These are phyloP conservation scores for Chalciporus sphaerocephalus DNA, from an alignment of 768 basidiomycete genomes.

Conservation along the genomic window DNA sequence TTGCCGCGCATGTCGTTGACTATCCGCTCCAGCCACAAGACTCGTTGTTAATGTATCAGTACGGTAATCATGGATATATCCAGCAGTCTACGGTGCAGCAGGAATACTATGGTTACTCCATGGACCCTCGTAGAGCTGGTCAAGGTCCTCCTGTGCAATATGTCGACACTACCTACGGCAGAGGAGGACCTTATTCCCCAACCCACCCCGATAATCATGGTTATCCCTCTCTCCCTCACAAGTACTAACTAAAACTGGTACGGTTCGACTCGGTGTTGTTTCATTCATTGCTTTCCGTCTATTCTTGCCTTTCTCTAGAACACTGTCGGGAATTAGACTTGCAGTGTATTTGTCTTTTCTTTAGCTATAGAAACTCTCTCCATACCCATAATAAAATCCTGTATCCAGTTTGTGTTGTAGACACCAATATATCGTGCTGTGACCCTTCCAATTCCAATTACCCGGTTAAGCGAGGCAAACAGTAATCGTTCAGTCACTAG, in stretches of 20 bases:
- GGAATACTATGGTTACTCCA: constrained; percentile 9
- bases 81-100: constrained; percentile 8
- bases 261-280: constrained; percentile 4
- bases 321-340: constrained; percentile 12
- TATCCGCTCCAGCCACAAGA: constrained; percentile 3
- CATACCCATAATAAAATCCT: constrained; percentile 2
- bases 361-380: background rate
- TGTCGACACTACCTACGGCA: constrained; percentile 5
- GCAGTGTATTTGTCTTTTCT: constrained; percentile 7
- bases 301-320: constrained; percentile 7
- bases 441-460: background rate
- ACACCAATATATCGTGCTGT: constrained; percentile 10
- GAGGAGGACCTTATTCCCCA: constrained; percentile 13
- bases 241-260: constrained; percentile 12
- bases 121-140: constrained; percentile 2
- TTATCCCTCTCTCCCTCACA: constrained; percentile 11
- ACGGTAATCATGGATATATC: constrained; percentile 3
- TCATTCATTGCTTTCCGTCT: constrained; percentile 1
- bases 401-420: constrained; percentile 10
- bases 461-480: background rate
- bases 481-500: background rate
- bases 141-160: constrained; percentile 7
- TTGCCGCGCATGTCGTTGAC: constrained; percentile 1
- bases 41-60: constrained; percentile 2
- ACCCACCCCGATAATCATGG: constrained; percentile 10